Evolutionary conservation across 2,329 filamentous ascomycete genomes (phyloP), one percentile per base, ranked within the genome.

Genomic region (Diaporthe velutina): DNA sequence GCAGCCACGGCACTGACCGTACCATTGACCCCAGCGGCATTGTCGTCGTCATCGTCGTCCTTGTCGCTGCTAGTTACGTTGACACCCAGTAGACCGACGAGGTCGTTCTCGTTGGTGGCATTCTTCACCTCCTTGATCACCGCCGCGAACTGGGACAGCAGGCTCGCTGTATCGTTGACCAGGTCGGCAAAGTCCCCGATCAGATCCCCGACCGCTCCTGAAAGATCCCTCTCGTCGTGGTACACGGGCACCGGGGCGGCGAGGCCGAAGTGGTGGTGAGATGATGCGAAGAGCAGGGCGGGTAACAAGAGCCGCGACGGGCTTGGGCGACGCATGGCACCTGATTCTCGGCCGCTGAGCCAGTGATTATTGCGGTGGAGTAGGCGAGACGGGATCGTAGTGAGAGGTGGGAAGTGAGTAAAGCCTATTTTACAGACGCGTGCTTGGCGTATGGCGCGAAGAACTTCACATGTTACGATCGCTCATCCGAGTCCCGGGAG

Each of bases 81-180:
- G 42, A 75, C 68, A 22, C 74, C 74, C 4, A 75, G 48, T 48
- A 75, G 22, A 12, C 52, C 61, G 5, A 75, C 48, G 10, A 75
- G 55, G 30, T 75, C 74, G 13, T 75, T 75, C 61, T 75, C 70
- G 9, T 70, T 73, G 25, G 74, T 73, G 3, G 70, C 70, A 15
- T 75, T 75, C 22, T 73, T 28, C 4, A 75, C n/a, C 10, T 70
- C 60, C 35, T 61, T 58, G 30, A 75, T 33, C 30, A 68, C 74
- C 35, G 61, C 42, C 17, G 66, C 54, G 17, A 75, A 75, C 28
- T 52, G 42, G 17, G 61, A 42, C 19, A 75, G 28, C 28, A 75
- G 48, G 7, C 52, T 61, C 15, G 38, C 40, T 19, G 61, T 72
- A 70, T 75, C 74, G 42, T 58, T 67, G 33, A 75, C 45, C 17